Evolutionary conservation across 2,329 filamentous ascomycete species (phyloP).

Genomic region (Emmonsia crescens): DNA sequence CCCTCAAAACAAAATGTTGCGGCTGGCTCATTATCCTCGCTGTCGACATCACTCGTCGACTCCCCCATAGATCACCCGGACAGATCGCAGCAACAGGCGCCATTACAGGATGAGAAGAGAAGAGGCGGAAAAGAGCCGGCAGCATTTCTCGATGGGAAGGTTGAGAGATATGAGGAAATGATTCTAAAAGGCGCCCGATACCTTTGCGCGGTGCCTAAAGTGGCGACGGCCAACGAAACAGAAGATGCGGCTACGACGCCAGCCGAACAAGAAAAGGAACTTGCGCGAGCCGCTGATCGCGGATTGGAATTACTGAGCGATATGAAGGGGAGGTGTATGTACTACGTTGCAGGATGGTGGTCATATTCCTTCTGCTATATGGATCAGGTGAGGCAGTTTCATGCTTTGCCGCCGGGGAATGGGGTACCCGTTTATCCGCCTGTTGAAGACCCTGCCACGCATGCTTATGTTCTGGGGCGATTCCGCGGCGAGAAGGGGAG

Average conservation of each 20-base stretch:
- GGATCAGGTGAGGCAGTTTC: constrained; percentile 78
- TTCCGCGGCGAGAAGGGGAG: constrained; percentile 32
- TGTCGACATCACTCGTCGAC: constrained; percentile 4
- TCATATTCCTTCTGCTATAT: constrained; percentile 93
- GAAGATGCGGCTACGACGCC: constrained; percentile 51
- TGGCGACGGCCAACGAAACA: constrained; percentile 53
- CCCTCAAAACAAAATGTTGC: constrained; percentile 13
- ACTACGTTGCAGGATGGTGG: constrained; percentile 85
- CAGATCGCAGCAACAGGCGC: constrained; percentile 14
- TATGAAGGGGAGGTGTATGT: constrained; percentile 71
- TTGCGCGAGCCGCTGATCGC: constrained; percentile 61
- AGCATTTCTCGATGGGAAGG: constrained; percentile 48
- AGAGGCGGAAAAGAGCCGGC: constrained; percentile 51
- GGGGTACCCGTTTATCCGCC: constrained; percentile 60
- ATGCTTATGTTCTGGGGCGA: constrained; percentile 65
- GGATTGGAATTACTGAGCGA: constrained; percentile 71
- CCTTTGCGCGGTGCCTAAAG: constrained; percentile 71
- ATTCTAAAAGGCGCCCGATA: constrained; percentile 59
- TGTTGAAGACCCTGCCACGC: constrained; percentile 61
- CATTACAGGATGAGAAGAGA: constrained; percentile 30
- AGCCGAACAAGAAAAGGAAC: constrained; percentile 53
- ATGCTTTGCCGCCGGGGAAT: constrained; percentile 62
- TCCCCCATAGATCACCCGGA: constrained; percentile 4
- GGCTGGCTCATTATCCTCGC: constrained; percentile 12
- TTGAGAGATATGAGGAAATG: constrained; percentile 63